phyloP scores from a whole-genome alignment of 306 rosid species.

The Prunus kanzakura region DNA sequence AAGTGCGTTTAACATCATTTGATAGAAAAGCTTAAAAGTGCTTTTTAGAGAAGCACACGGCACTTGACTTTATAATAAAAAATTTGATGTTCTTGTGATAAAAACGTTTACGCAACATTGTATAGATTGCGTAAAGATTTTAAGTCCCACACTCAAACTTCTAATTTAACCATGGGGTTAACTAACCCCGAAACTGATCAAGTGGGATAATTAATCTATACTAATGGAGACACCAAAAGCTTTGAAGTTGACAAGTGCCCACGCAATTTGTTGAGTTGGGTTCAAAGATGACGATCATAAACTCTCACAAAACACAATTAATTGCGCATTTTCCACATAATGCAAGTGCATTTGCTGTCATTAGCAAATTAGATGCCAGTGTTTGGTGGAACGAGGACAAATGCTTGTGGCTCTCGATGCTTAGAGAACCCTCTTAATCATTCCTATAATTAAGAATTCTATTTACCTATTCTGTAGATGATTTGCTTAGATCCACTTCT shows the following conservation, averaged over 20 bases:
- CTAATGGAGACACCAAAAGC: conserved; percentile 32
- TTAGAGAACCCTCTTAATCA: conserved; percentile 25
- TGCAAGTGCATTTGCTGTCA: conserved; percentile 30
- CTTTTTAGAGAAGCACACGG: neutral
- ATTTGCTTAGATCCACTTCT: neutral
- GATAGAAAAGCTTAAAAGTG: too few species aligned
- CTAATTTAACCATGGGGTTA: too few species aligned
- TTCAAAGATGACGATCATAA: conserved; percentile 38
- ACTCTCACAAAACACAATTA: conserved; percentile 1
- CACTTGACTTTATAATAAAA: too few species aligned
- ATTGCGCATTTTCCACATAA: conserved; percentile 22
- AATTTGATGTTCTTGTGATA: too few species aligned
- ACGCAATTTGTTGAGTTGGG: conserved; percentile 25
- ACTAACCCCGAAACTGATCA: neutral
- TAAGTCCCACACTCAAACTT: too few species aligned
- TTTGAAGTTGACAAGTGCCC: conserved; percentile 43
- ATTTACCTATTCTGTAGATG: neutral
- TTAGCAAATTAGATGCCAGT: conserved; percentile 27
- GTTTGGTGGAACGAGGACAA: conserved; percentile 14
- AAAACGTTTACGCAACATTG: too few species aligned
- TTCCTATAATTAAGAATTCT: conserved; percentile 6
- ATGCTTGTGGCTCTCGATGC: conserved; percentile 25
- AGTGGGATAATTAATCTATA: conserved; percentile 20
- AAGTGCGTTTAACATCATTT: too few species aligned
- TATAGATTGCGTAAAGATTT: too few species aligned